Evolutionary conservation across 2,329 filamentous ascomycete species (phyloP).

Genomic region (Akanthomyces lecanii): DNA sequence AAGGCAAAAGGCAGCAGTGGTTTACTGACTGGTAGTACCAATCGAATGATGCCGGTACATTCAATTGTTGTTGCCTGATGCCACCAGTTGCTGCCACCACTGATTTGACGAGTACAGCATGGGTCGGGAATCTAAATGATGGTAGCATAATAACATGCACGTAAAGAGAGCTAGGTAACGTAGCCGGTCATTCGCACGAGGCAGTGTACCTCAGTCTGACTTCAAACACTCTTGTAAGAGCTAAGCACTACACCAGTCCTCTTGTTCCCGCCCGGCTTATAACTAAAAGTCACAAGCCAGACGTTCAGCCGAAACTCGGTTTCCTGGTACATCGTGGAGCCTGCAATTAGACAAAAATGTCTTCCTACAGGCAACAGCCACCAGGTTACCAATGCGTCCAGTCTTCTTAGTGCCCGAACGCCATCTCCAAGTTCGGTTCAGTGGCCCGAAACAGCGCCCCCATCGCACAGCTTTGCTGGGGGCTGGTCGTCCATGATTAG

Average conservation of each 20-base stretch:
- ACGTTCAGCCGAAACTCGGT: neutral
- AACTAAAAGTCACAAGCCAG: neutral
- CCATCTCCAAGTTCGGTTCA: slow-evolving; percentile 7
- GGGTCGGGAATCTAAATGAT: too few relatives aligned
- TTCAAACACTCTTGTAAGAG: neutral
- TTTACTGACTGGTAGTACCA: neutral
- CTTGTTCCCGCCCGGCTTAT: neutral
- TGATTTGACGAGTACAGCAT: too few relatives aligned
- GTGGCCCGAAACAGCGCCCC: neutral
- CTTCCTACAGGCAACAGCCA: too few relatives aligned
- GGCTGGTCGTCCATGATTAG: neutral
- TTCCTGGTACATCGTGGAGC: neutral
- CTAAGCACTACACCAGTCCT: neutral
- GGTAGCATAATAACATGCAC: too few relatives aligned
- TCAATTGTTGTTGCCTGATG: too few relatives aligned
- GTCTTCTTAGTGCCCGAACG: slow-evolving; percentile 4
- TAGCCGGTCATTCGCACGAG: too few relatives aligned
- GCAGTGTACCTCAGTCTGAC: too few relatives aligned
- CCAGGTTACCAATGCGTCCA: neutral
- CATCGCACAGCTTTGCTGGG: neutral
- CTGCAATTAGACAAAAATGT: neutral
- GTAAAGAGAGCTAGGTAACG: too few relatives aligned
- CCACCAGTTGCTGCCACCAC: too few relatives aligned
- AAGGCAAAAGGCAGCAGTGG: neutral
- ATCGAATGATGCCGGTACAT: too few relatives aligned